These are phyloP conservation scores for Erythrophleum ivorense DNA, from an alignment of 331 rosid species.

Conservation along the genomic window DNA sequence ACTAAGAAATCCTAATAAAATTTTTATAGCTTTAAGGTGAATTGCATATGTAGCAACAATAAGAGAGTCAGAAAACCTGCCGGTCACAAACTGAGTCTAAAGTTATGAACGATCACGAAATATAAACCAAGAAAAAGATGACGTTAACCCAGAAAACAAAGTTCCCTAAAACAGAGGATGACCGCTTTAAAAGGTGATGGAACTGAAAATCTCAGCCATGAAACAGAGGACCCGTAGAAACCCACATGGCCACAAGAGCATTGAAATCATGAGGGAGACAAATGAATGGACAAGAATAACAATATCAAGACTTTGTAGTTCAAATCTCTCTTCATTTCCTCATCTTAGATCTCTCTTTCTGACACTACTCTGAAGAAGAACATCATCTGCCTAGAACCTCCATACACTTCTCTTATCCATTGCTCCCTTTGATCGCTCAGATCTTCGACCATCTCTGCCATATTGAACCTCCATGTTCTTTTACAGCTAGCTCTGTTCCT, in stretches of 20 bases:
- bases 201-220: slow-evolving; percentile 69
- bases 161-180: slow-evolving; percentile 59
- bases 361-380: slow-evolving; percentile 52
- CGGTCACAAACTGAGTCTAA: slow-evolving; percentile 34
- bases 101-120: slow-evolving; percentile 41
- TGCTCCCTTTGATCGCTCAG: slow-evolving; percentile 50
- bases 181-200: slow-evolving; percentile 50
- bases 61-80: slow-evolving; percentile 11
- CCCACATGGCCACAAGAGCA: slow-evolving; percentile 55
- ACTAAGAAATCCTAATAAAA: not conserved
- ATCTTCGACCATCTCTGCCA: slow-evolving; percentile 73
- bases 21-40: not conserved
- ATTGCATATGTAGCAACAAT: not conserved
- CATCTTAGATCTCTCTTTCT: slow-evolving; percentile 68
- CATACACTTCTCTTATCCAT: slow-evolving; percentile 65
- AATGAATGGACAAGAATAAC: slow-evolving; percentile 51
- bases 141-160: slow-evolving; percentile 35
- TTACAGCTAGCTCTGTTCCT: slow-evolving; percentile 78
- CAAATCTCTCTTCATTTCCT: slow-evolving; percentile 49
- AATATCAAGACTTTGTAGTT: slow-evolving; percentile 71
- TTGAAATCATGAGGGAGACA: slow-evolving; percentile 38
- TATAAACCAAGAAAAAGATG: slow-evolving; percentile 28
- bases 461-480: slow-evolving; percentile 54
- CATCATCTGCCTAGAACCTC: slow-evolving; percentile 53
- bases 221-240: slow-evolving; percentile 41